Percentiles rank a stretch among this genome's conserved stretches.
phyloP scores from a whole-genome alignment of 2,329 filamentous ascomycete genomes.

The Nemania sp. region DNA sequence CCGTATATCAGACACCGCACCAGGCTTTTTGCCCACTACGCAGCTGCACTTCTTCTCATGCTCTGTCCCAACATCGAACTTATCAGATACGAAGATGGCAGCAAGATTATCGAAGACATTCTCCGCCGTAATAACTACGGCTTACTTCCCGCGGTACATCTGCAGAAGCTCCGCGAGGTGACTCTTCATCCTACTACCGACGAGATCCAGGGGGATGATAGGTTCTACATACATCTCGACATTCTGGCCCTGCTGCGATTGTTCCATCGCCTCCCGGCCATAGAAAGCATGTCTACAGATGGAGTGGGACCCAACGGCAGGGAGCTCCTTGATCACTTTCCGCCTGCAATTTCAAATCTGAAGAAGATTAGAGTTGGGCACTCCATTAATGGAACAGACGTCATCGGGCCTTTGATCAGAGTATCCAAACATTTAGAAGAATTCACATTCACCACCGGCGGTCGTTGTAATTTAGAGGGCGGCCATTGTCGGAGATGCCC shows the following conservation, averaged over 20 bases:
- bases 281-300: constrained; percentile 11
- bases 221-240: constrained; percentile 5
- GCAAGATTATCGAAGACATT: neutral
- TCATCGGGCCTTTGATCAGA: constrained; percentile 5
- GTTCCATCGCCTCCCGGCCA: constrained; percentile 15
- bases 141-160: constrained; percentile 4
- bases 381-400: neutral
- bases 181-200: constrained; percentile 7
- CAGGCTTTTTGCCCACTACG: constrained; percentile 9
- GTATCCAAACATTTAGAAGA: constrained; percentile 9
- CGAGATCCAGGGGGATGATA: neutral
- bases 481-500: neutral
- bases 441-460: constrained; percentile 11
- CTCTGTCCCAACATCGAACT: constrained; percentile 14
- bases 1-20: neutral
- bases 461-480: neutral
- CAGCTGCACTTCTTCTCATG: constrained; percentile 6
- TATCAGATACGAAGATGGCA: constrained; percentile 11
- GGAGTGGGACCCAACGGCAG: neutral
- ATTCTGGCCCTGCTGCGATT: constrained; percentile 10
- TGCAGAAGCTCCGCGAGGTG: constrained; percentile 11
- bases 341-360: constrained; percentile 10
- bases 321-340: neutral
- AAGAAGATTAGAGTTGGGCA: constrained; percentile 7
- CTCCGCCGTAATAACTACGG: constrained; percentile 16